These are phyloP conservation scores for Choanephora cucurbitarum DNA, from an alignment of 371 early-diverging fungal species.

Conservation along the genomic window DNA sequence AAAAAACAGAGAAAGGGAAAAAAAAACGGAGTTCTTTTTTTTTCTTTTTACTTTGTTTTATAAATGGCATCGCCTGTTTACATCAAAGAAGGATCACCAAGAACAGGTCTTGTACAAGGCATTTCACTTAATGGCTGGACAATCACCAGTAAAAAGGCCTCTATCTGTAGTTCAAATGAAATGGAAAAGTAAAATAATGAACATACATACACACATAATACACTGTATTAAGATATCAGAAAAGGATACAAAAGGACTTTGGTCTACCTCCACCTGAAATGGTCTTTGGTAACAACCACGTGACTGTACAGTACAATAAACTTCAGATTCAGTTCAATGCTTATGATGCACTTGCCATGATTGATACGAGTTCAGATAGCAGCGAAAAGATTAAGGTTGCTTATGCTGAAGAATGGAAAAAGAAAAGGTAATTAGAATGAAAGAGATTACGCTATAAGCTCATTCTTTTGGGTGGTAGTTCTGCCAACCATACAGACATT, in stretches of 20 bases:
- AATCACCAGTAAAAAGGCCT: constrained; percentile 64
- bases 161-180: constrained; percentile 73
- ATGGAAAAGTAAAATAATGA: constrained; percentile 62
- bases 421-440: constrained; percentile 60
- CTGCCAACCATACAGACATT: constrained; percentile 68
- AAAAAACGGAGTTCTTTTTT: neutral
- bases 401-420: constrained; percentile 82
- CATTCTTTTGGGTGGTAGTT: constrained; percentile 18
- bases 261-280: constrained; percentile 90
- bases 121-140: constrained; percentile 65
- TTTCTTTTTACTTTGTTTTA: neutral
- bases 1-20: too few species aligned
- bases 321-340: constrained; percentile 65
- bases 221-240: neutral
- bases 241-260: constrained; percentile 59
- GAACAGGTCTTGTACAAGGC: constrained; percentile 46
- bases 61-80: constrained; percentile 17
- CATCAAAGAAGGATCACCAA: constrained; percentile 38
- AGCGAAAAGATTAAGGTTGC: constrained; percentile 78
- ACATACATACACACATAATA: neutral
- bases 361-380: constrained; percentile 65
- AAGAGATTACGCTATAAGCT: neutral
- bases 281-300: constrained; percentile 88
- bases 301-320: constrained; percentile 46
- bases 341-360: constrained; percentile 73